A percentile compares a stretch with the other conserved stretches of the same genome.
phyloP scores from a whole-genome alignment of 352 stramenopile species.

The Discostella stelligera region DNA sequence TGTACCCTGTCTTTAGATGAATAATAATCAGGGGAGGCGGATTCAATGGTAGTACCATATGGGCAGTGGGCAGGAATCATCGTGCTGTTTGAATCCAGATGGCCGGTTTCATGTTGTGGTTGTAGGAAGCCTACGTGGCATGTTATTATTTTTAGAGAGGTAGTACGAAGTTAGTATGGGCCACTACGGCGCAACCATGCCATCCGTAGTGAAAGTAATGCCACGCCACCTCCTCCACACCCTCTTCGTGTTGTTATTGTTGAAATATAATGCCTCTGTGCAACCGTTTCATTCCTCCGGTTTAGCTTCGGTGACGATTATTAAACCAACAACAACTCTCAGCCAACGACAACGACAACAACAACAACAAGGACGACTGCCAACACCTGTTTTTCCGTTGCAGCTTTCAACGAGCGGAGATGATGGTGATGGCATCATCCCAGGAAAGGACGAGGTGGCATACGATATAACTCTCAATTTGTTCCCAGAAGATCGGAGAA shows the following conservation, averaged over 20 bases:
- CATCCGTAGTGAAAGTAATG: no score
- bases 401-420: not conserved
- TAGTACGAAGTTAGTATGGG: no score
- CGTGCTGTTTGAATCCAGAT: no score
- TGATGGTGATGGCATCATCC: not conserved
- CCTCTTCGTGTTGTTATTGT: not conserved
- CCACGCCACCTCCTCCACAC: no score
- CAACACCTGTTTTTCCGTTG: not conserved
- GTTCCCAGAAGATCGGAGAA: constrained; percentile 15
- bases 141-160: no score
- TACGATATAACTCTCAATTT: constrained; percentile 32
- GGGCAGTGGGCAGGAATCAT: no score
- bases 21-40: no score
- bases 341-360: not conserved
- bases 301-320: not conserved
- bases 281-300: not conserved
- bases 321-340: not conserved
- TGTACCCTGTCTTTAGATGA: no score
- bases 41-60: no score
- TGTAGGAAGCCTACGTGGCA: no score
- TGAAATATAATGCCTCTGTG: not conserved
- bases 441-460: not conserved
- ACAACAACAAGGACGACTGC: not conserved
- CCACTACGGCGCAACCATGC: no score
- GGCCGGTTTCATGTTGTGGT: no score